Conservation (phyloP, 179 eudicot species). For the Silene noctiflora region DNA sequence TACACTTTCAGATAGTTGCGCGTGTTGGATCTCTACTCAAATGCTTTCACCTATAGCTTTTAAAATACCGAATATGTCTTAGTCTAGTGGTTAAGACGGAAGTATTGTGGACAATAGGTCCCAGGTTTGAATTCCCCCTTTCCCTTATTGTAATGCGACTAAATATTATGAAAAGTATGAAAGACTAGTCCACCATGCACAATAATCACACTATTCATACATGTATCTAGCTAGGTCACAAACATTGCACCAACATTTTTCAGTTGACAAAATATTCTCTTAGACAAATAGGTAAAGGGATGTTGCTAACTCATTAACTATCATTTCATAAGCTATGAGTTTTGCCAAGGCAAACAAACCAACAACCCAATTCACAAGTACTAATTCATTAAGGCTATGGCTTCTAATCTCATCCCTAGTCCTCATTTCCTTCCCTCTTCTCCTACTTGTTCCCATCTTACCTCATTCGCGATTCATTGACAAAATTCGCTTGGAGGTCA, state of each 20-base stretch:
- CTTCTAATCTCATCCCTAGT: slow-evolving; percentile 19
- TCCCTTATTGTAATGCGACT: too few species aligned
- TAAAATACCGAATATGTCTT: too few species aligned
- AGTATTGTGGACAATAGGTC: too few species aligned
- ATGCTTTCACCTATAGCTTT: too few species aligned
- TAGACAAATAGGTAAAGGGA: not conserved
- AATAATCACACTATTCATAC: slow-evolving; percentile 6
- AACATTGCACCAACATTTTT: slow-evolving; percentile 21
- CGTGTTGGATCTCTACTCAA: too few species aligned
- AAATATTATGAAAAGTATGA: too few species aligned
- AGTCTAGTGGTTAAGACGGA: too few species aligned
- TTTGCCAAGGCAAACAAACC: slow-evolving; percentile 21
- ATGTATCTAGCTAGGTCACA: not conserved
- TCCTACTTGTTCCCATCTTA: slow-evolving; percentile 22
- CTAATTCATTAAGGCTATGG: slow-evolving; percentile 21
- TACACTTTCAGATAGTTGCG: too few species aligned
- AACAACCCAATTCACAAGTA: slow-evolving; percentile 1
- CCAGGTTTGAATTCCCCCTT: too few species aligned
- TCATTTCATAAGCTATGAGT: slow-evolving; percentile 17
- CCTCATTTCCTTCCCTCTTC: slow-evolving; percentile 23
- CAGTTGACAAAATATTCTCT: not conserved
- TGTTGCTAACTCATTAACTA: slow-evolving; percentile 12
- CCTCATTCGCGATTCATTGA: slow-evolving; percentile 16
- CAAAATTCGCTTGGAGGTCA: slow-evolving; percentile 5
- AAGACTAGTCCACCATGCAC: too few species aligned